Evolutionary conservation across 306 rosid genomes (phyloP).

Genomic region (Gleditsia sinensis): DNA sequence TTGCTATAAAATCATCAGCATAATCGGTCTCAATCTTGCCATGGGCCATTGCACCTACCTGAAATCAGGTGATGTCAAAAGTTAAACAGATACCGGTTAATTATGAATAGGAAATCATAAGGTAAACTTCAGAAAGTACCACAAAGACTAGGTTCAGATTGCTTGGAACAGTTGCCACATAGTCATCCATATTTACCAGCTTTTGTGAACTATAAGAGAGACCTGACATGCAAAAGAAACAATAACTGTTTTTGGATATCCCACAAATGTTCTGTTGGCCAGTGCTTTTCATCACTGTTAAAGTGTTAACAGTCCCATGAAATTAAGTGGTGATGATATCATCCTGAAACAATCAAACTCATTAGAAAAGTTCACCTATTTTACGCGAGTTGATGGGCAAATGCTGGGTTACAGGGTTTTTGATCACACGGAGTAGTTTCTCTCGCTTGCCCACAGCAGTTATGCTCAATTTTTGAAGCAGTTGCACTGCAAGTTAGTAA

Average conservation of each 20-base stretch:
- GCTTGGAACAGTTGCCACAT: slow-evolving; percentile 38
- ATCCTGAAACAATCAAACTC: too few species aligned
- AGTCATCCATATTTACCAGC: slow-evolving; percentile 58
- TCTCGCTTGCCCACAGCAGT: slow-evolving; percentile 76
- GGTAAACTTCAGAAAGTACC: slow-evolving; percentile 48
- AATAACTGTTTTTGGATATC: neutral
- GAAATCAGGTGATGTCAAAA: too few species aligned
- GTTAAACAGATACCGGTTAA: too few species aligned
- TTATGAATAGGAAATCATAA: neutral
- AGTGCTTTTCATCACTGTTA: neutral
- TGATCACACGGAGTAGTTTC: slow-evolving; percentile 72
- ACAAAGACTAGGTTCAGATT: slow-evolving; percentile 70
- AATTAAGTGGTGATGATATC: too few species aligned
- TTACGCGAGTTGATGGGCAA: slow-evolving; percentile 69
- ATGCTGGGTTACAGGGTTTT: slow-evolving; percentile 84
- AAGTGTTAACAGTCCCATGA: too few species aligned
- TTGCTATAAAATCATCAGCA: slow-evolving; percentile 71
- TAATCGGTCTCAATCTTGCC: slow-evolving; percentile 81
- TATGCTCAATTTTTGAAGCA: slow-evolving; percentile 84
- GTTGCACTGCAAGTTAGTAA: slow-evolving; percentile 60
- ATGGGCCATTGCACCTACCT: slow-evolving; percentile 94
- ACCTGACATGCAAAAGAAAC: slow-evolving; percentile 44
- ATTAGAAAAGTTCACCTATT: slow-evolving; percentile 55
- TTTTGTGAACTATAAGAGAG: slow-evolving; percentile 73
- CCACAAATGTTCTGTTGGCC: neutral